Conservation (phyloP, 441 rosid species). For the Aquilaria agallochum region DNA sequence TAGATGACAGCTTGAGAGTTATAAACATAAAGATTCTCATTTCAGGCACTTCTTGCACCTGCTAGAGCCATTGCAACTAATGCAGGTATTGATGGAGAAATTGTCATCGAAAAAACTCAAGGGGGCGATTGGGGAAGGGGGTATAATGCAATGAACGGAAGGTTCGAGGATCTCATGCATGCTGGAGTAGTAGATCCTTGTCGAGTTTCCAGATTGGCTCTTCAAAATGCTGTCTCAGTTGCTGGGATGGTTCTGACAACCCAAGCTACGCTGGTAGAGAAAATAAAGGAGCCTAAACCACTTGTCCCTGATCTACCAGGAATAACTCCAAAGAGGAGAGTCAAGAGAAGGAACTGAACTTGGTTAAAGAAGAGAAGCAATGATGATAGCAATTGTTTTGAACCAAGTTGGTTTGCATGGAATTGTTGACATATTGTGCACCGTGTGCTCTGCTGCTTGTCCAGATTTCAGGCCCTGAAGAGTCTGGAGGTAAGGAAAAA, state of each 20-base stretch:
- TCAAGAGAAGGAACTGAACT: too few species aligned
- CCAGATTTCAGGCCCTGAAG: too few species aligned
- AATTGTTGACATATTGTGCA: too few species aligned
- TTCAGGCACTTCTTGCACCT: constrained; percentile 76
- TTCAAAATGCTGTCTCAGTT: constrained; percentile 77
- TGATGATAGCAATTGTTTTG: too few species aligned
- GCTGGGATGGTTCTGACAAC: constrained; percentile 75
- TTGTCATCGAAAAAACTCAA: constrained; percentile 66
- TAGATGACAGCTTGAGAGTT: too few species aligned
- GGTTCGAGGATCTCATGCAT: constrained; percentile 62
- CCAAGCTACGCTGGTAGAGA: constrained; percentile 74
- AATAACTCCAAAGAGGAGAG: constrained; percentile 33
- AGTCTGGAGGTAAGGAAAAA: too few species aligned
- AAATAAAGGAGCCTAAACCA: constrained; percentile 54
- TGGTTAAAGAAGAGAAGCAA: too few species aligned
- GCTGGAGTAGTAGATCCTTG: constrained; percentile 74
- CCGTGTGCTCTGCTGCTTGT: too few species aligned
- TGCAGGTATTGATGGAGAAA: constrained; percentile 68
- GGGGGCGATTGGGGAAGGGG: constrained; percentile 57
- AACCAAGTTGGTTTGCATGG: too few species aligned
- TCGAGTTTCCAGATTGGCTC: constrained; percentile 74
- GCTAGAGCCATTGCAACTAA: constrained; percentile 71
- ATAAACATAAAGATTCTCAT: not conserved
- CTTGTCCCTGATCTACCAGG: constrained; percentile 66
- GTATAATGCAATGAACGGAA: constrained; percentile 71